These are phyloP conservation scores for Curvularia sp. DNA, from an alignment of 2,329 filamentous ascomycete species.

Conservation along the genomic window DNA sequence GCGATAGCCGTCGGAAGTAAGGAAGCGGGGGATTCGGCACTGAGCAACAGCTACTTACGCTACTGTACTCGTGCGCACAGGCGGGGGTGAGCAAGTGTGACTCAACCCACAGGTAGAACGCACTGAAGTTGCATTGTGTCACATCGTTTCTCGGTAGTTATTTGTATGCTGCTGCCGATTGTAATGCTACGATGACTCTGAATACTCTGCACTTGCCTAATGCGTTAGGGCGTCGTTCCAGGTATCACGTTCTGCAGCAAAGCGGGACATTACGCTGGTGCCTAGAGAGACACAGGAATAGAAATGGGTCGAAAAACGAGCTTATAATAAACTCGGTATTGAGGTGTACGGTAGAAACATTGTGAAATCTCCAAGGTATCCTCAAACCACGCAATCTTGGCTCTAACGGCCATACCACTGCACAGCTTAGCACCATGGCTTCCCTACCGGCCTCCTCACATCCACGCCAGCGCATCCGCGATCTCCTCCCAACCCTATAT, in stretches of 20 bases:
- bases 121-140: not conserved
- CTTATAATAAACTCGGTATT: not conserved
- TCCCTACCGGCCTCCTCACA: slow-evolving; percentile 4
- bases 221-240: not conserved
- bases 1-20: not conserved
- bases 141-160: not conserved
- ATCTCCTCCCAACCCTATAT: slow-evolving; percentile 49
- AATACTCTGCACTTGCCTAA: not conserved
- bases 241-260: not conserved
- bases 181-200: not conserved
- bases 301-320: not conserved
- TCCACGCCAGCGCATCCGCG: slow-evolving; percentile 47
- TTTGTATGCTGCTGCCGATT: no score
- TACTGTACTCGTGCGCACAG: slow-evolving; percentile 8
- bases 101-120: not conserved
- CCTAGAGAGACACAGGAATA: not conserved
- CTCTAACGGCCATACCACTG: no score
- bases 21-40: not conserved
- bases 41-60: not conserved
- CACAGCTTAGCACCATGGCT: slow-evolving; percentile 18
- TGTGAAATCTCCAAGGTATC: no score
- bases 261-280: not conserved
- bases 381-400: not conserved
- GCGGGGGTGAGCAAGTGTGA: slow-evolving; percentile 2
- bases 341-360: not conserved